Base-by-base conservation (phyloP, 2,329 filamentous ascomycete species). In the Tolypocladium tundrense region DNA sequence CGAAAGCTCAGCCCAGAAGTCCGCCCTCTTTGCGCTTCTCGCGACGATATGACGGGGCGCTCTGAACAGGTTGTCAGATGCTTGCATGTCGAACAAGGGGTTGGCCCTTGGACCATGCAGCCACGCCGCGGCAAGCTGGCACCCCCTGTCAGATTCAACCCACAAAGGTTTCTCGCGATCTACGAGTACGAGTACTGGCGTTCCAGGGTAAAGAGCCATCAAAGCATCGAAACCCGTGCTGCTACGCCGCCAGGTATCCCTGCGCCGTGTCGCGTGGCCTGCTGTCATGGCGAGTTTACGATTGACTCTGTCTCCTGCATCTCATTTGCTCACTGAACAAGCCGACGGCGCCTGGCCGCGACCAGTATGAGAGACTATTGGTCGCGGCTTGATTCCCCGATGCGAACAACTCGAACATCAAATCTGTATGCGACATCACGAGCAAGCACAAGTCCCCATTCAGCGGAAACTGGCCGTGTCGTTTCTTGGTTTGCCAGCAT, bases 31-130 rank as follows among this genome's bases (percentile, higher is more conserved):
- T 21, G 48, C 31, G 31, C 48, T 37, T 35, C 48, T 35, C 31
- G 19, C 33, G 31, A 37, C 48, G 5, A 52, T 33, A 31, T 21
- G 48, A 11, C 31, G 19, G 9, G n/a, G n/a, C 10, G 19, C 31
- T 8, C 10, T 21, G 10, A 14, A 4, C 10, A 52, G 56, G 59
- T 55, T 57, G 54, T 33, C 52, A 57, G 48, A 55, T 57, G 35
- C 50, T 48, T 58, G 56, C 58, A 60, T 56, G 40, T 31, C 56
- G 24, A 50, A 58, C 53, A 60, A 42, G 42, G 59, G 56, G 16
- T 39, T 31, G n/a, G 9, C 4, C 19, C 31, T 19, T 27, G 40
- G 21, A 24, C 37, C 57, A 55, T 57, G 59, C 57, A 56, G 58
- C 58, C 56, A 58, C 53, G 39, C 51, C 43, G 50, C 41, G 41